phyloP scores from a whole-genome alignment of 1,139 yeast genomes.

The Scheffersomyces segobiensis region DNA sequence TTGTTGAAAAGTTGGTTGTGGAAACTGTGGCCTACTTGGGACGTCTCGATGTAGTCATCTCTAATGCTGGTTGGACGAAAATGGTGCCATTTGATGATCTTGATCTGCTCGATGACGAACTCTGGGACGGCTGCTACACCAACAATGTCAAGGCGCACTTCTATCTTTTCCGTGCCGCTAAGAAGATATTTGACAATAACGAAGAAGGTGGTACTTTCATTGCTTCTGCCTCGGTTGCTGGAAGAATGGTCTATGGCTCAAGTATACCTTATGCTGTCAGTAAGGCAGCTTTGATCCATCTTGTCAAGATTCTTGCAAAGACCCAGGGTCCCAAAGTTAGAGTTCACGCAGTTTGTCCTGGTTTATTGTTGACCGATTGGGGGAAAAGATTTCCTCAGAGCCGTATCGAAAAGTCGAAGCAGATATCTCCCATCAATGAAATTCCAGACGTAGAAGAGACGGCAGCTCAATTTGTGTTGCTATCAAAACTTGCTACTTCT shows the following conservation, averaged over 20 bases:
- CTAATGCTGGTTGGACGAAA: conserved; percentile 23
- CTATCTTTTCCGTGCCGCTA: conserved; percentile 32
- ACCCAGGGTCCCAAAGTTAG: conserved; percentile 36
- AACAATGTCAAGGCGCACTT: conserved; percentile 31
- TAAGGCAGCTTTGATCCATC: conserved; percentile 37
- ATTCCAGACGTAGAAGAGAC: conserved; percentile 31
- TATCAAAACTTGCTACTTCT: conserved; percentile 28
- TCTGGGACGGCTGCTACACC: conserved; percentile 31
- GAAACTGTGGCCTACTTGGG: conserved; percentile 5
- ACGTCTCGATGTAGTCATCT: conserved; percentile 21
- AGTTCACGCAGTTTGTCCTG: conserved; percentile 41
- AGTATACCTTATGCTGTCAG: conserved; percentile 39
- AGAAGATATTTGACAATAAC: conserved; percentile 26
- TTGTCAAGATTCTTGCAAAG: conserved; percentile 34
- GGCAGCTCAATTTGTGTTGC: conserved; percentile 29
- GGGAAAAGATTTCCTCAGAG: conserved; percentile 32
- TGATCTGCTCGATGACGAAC: conserved; percentile 27
- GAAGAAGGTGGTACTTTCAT: conserved; percentile 36
- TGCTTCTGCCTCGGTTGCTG: conserved; percentile 38
- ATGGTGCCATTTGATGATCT: conserved; percentile 26
- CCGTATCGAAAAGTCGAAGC: conserved; percentile 18
- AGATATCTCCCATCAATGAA: conserved; percentile 25
- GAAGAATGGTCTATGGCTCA: conserved; percentile 32
- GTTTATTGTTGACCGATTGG: conserved; percentile 41
- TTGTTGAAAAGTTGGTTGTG: conserved; percentile 13